Base-by-base conservation (phyloP, 176 grass and related monocot genomes). In the Elymus sibiricus region DNA sequence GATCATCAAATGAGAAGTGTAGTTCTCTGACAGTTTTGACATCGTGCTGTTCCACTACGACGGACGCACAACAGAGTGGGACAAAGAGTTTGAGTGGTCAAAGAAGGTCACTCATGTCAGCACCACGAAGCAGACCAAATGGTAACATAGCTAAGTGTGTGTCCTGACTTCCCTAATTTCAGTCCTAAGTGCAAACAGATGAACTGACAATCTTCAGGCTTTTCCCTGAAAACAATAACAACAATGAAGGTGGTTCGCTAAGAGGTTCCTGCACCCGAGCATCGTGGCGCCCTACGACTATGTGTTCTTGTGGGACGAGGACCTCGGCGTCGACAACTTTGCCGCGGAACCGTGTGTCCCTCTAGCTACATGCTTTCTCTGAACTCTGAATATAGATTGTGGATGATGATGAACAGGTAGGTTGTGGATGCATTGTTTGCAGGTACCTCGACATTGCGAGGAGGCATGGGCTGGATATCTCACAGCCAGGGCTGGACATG, bases 271-370 rank as follows among this genome's bases (percentile, higher is more conserved):
- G 70, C 90, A 92, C 29, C 90, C 90, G 22, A 85, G 37, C 79
- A n/a, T 92, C 7, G 64, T 92, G 4, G 77, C 86, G 5, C 71
- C 70, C 0, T 92, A 92, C 1, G 82, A 92, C 19, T 92, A 92
- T 40, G n/a, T 92, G 11, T 88, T 91, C 77, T 39, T 91, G 0
- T 92, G 90, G 90, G 90, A 92, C n/a, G 86, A 92, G 37, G 90
- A 86, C 51, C 77, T 91, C 1, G 86, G 77, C 4, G 77, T 85
- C 0, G 63, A 81, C 15, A 55, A 24, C 43, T 91, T 91, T 32
- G 25, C 26, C 2, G 81, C 82, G 0, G 73, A 75, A 42, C 65
- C 80, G 71, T 91, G 74, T 24, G 21, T 53, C 1, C 49, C 44
- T 47, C 46, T 47, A 47, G 46, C 46, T 16, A 47, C 15, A 47